Conservation (phyloP, 805 yeast species). For the Zygosaccharomyces lentus region DNA sequence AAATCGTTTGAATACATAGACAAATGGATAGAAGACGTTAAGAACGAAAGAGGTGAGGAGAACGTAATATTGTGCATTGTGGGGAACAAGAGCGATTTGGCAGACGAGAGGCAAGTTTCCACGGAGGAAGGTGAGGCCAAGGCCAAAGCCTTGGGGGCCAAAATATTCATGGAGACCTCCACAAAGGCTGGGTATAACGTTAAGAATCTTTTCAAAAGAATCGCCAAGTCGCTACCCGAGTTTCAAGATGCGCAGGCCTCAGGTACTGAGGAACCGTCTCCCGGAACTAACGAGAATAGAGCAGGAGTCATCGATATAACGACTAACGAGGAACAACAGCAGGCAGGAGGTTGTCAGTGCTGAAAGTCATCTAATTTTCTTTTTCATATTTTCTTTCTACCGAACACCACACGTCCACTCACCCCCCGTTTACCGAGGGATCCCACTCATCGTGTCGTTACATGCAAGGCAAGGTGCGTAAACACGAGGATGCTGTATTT, state of each 20-base stretch:
- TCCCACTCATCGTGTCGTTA: not conserved
- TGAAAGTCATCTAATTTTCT: conserved; percentile 13
- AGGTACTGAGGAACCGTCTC: conserved; percentile 28
- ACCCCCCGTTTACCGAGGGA: not conserved
- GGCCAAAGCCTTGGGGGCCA: conserved; percentile 67
- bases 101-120: conserved; percentile 76
- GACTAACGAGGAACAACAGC: conserved; percentile 35
- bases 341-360: conserved; percentile 41
- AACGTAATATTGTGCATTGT: conserved; percentile 87
- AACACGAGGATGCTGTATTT: conserved; percentile 1
- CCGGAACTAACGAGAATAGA: conserved; percentile 16
- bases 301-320: conserved; percentile 44
- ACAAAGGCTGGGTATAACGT: conserved; percentile 95
- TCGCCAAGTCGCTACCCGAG: conserved; percentile 89
- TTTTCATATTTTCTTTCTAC: conserved; percentile 4
- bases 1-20: conserved; percentile 79
- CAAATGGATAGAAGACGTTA: conserved; percentile 94
- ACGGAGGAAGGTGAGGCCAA: conserved; percentile 79
- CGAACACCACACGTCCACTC: no score
- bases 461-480: not conserved
- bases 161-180: conserved; percentile 84
- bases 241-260: conserved; percentile 46
- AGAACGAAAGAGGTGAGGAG: conserved; percentile 80
- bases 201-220: conserved; percentile 79
- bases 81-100: conserved; percentile 85